These are phyloP conservation scores for Ganoderma resinaceum DNA, from an alignment of 1,284 basidiomycete genomes.

Conservation along the genomic window DNA sequence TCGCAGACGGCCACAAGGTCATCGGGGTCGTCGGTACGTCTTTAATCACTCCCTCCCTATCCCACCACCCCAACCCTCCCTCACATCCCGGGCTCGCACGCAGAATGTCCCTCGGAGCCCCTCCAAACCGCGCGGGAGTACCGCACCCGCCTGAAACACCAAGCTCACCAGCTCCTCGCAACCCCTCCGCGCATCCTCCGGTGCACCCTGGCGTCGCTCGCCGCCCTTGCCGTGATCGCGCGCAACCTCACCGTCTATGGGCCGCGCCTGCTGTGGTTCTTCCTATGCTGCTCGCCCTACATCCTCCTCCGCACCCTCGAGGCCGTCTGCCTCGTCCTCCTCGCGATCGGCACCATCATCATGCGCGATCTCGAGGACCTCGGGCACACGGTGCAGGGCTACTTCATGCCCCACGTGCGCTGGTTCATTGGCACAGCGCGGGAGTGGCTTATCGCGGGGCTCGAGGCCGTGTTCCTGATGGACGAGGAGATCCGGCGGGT, in stretches of 20 bases:
- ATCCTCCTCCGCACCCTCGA: not conserved
- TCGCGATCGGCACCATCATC: not conserved
- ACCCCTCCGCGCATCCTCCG: not conserved
- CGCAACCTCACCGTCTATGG: not conserved
- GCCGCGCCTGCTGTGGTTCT: not conserved
- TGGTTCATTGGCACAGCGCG: not conserved
- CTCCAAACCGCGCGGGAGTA: slow-evolving; percentile 15
- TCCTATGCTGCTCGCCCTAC: not conserved
- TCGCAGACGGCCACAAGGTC: slow-evolving; percentile 12
- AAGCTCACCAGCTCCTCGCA: not conserved
- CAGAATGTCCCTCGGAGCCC: slow-evolving; percentile 16
- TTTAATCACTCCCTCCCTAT: too few relatives aligned
- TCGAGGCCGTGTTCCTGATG: slow-evolving; percentile 14
- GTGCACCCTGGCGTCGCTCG: not conserved
- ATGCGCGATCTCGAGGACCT: not conserved
- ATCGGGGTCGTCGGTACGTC: slow-evolving; percentile 24
- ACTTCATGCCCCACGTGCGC: not conserved
- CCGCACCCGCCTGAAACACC: slow-evolving; percentile 2
- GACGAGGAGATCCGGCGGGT: slow-evolving; percentile 13
- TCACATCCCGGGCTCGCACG: too few relatives aligned
- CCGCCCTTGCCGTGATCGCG: slow-evolving; percentile 20
- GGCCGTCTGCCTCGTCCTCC: not conserved
- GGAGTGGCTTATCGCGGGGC: slow-evolving; percentile 4
- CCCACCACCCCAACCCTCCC: too few relatives aligned
- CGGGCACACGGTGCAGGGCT: not conserved